These are phyloP conservation scores for Helicostylum pulchrum DNA, from an alignment of 192 early-diverging fungal species.

Conservation along the genomic window DNA sequence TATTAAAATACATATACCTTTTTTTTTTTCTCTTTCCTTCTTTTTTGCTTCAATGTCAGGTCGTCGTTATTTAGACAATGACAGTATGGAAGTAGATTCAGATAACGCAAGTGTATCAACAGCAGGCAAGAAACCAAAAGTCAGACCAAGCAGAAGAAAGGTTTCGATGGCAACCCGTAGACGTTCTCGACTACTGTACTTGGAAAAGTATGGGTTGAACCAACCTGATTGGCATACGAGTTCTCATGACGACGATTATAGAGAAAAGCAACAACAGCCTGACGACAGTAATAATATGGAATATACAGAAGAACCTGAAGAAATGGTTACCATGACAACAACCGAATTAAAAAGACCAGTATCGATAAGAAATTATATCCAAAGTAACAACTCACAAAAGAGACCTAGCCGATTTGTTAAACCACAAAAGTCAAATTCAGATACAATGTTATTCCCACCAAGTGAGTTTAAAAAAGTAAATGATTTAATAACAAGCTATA, in stretches of 20 bases:
- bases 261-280: too few species aligned
- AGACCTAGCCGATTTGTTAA: constrained; percentile 33
- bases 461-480: constrained; percentile 43
- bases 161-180: constrained; percentile 2
- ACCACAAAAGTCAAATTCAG: constrained; percentile 15
- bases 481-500: constrained; percentile 60
- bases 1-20: background rate
- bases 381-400: background rate
- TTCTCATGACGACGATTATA: background rate
- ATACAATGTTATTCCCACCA: constrained; percentile 15
- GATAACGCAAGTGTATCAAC: background rate
- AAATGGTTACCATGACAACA: background rate
- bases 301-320: background rate
- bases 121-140: background rate
- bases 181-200: constrained; percentile 25
- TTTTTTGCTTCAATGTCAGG: background rate
- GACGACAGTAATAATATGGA: background rate
- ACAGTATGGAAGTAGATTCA: background rate
- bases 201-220: constrained; percentile 27
- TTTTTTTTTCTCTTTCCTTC: too few species aligned
- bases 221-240: constrained; percentile 22
- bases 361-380: constrained; percentile 4
- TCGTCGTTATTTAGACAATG: constrained; percentile 2
- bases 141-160: background rate
- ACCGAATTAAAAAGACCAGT: constrained; percentile 5